Evolutionary conservation across 2,329 filamentous ascomycete species (phyloP).

Genomic region (Cryphonectria radicalis): DNA sequence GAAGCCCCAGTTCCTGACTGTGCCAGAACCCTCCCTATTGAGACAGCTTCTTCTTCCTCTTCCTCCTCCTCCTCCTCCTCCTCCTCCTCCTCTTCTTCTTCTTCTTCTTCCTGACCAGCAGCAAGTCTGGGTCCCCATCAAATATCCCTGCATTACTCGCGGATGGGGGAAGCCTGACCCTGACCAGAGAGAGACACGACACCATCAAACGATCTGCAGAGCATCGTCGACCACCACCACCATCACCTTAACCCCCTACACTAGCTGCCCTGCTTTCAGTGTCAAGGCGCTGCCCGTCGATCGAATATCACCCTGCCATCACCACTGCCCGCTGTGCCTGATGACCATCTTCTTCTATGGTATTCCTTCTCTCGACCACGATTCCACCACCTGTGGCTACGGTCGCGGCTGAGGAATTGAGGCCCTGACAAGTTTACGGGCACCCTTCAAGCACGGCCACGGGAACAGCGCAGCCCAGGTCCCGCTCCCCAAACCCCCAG

Average conservation of each 20-base stretch:
- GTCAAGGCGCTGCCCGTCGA: constrained; percentile 16
- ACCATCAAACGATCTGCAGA: constrained; percentile 16
- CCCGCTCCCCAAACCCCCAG: constrained; percentile 1
- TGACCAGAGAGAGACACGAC: constrained; percentile 11
- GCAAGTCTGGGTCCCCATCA: not conserved
- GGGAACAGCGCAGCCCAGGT: not conserved
- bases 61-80: not conserved
- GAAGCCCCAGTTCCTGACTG: not conserved
- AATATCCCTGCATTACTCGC: constrained; percentile 14
- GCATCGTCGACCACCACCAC: constrained; percentile 21
- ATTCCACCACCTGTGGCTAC: constrained; percentile 28
- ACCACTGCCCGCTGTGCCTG: constrained; percentile 21
- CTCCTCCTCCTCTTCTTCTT: not conserved
- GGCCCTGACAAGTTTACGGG: constrained; percentile 19
- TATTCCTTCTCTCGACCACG: constrained; percentile 24
- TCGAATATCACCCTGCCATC: constrained; percentile 21
- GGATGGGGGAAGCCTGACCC: constrained; percentile 12
- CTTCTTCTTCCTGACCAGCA: not conserved
- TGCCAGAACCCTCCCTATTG: not conserved
- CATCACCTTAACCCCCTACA: constrained; percentile 19
- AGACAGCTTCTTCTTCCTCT: not conserved
- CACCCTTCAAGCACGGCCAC: constrained; percentile 24
- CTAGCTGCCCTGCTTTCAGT: constrained; percentile 28
- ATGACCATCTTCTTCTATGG: constrained; percentile 29
- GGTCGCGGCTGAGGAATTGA: constrained; percentile 16